Conservation (phyloP, 352 stramenopile genomes). For the Lagenidium sp. region DNA sequence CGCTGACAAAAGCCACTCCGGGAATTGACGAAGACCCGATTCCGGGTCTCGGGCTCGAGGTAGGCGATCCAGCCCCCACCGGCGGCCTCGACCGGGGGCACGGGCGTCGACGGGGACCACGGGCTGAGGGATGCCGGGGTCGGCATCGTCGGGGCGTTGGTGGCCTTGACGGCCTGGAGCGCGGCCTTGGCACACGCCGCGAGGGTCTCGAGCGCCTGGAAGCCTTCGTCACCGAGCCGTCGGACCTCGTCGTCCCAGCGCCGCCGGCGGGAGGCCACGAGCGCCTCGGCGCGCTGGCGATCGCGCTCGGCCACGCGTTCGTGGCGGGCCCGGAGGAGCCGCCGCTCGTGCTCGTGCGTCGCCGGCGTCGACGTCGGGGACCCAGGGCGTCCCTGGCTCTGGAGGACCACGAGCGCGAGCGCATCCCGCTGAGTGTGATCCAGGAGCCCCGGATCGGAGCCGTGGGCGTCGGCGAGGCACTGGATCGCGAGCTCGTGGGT, state of each 20-base stretch:
- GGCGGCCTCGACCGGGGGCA: constrained; percentile 21
- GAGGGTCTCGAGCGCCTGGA: constrained; percentile 47
- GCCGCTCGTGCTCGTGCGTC: constrained; percentile 19
- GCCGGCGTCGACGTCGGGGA: constrained; percentile 42
- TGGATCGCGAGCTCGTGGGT: constrained; percentile 65
- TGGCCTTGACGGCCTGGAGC: no score
- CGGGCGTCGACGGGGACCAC: no score
- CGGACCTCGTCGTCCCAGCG: constrained; percentile 39
- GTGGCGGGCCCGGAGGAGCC: constrained; percentile 18
- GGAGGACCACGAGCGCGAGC: constrained; percentile 34
- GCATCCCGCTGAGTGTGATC: constrained; percentile 36
- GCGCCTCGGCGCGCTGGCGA: constrained; percentile 19
- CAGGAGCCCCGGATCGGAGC: constrained; percentile 35
- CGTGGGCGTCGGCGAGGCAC: constrained; percentile 35
- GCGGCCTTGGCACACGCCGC: constrained; percentile 19
- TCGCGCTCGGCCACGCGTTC: constrained; percentile 21
- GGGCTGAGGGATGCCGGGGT: no score
- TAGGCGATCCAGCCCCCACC: constrained; percentile 34
- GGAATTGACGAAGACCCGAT: constrained; percentile 53
- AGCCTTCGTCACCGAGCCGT: constrained; percentile 25
- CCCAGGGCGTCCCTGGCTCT: constrained; percentile 40
- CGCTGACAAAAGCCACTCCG: constrained; percentile 53
- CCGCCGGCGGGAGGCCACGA: constrained; percentile 17
- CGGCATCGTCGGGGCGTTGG: no score
- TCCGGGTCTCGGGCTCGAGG: constrained; percentile 41